A percentile compares a stretch with the other conserved stretches of the same genome.
phyloP scores from a whole-genome alignment of 2,329 filamentous ascomycete genomes.

The Madurella fahalii region DNA sequence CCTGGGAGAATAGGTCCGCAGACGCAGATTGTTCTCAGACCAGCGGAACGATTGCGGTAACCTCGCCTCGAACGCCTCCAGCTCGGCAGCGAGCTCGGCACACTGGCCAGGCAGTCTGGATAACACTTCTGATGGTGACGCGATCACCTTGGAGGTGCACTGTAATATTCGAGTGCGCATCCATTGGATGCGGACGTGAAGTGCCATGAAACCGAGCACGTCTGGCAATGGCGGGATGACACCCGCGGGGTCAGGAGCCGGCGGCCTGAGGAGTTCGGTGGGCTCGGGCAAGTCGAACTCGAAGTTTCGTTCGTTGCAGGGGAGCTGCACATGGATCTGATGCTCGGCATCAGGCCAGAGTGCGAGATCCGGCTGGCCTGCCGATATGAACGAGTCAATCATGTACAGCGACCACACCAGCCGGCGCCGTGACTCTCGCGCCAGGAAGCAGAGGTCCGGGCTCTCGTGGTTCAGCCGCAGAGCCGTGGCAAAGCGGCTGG shows the following conservation, averaged over 20 bases:
- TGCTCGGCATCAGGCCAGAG: constrained; percentile 38
- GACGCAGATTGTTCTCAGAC: constrained; percentile 52
- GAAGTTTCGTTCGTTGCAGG: constrained; percentile 48
- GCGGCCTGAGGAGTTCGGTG: constrained; percentile 47
- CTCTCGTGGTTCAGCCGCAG: constrained; percentile 48
- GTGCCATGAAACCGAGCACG: constrained; percentile 51
- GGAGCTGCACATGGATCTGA: constrained; percentile 44
- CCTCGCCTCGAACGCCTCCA: constrained; percentile 49
- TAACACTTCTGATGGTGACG: constrained; percentile 42
- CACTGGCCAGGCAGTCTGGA: constrained; percentile 44
- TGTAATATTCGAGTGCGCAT: constrained; percentile 52
- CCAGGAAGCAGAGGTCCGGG: constrained; percentile 40
- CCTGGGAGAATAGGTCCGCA: constrained; percentile 54
- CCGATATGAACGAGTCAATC: constrained; percentile 45
- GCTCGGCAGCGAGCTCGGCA: constrained; percentile 43
- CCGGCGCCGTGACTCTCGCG: constrained; percentile 41
- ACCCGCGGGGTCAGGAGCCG: constrained; percentile 39
- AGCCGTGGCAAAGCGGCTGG: constrained; percentile 46
- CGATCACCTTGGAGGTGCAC: constrained; percentile 44
- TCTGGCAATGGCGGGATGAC: constrained; percentile 45
- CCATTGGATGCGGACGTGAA: constrained; percentile 54
- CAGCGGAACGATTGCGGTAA: constrained; percentile 55
- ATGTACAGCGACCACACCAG: constrained; percentile 49
- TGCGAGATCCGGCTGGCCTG: constrained; percentile 44
- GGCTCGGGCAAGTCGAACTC: constrained; percentile 56